phyloP scores from a whole-genome alignment of 2,329 filamentous ascomycete species.

The Bipolaris gigantea region DNA sequence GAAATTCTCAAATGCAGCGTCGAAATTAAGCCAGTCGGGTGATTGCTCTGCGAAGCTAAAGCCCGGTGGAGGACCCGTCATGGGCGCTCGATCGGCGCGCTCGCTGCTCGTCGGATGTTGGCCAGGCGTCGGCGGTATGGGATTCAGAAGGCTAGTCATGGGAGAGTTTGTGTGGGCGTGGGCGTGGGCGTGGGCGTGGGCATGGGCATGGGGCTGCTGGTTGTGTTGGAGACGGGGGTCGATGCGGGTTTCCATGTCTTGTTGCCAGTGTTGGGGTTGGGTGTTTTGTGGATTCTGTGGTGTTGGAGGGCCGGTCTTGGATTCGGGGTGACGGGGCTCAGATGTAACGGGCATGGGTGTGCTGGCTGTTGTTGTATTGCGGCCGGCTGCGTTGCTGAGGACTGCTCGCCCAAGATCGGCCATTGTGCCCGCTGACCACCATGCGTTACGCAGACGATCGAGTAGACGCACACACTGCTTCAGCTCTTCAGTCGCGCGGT shows the following conservation, averaged over 20 bases:
- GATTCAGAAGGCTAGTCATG: constrained; percentile 37
- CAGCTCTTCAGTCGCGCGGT: constrained; percentile 51
- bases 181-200: too few relatives aligned
- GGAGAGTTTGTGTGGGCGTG: constrained; percentile 23
- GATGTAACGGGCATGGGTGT: constrained; percentile 32
- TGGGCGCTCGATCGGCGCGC: constrained; percentile 33
- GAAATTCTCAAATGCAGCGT: constrained; percentile 47
- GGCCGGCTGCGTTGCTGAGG: constrained; percentile 44
- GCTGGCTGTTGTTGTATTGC: constrained; percentile 39
- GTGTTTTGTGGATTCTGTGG: constrained; percentile 21
- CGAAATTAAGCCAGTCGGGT: constrained; percentile 46
- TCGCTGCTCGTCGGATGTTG: constrained; percentile 46
- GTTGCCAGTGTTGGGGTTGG: constrained; percentile 27
- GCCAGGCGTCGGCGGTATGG: constrained; percentile 33
- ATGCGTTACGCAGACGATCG: constrained; percentile 49
- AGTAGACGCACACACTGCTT: constrained; percentile 49
- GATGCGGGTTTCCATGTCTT: constrained; percentile 32
- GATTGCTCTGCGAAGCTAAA: constrained; percentile 41
- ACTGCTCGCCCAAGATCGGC: constrained; percentile 47
- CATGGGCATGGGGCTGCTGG: constrained; percentile 5
- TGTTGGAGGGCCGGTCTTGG: constrained; percentile 25
- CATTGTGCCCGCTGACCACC: constrained; percentile 53
- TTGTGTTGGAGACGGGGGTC: constrained; percentile 38
- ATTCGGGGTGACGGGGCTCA: constrained; percentile 22
- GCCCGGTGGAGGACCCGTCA: constrained; percentile 19